A percentile compares a stretch with the other conserved stretches of the same genome.
phyloP scores from a whole-genome alignment of 805 yeast genomes.

The Alloascoidea hylecoeti region DNA sequence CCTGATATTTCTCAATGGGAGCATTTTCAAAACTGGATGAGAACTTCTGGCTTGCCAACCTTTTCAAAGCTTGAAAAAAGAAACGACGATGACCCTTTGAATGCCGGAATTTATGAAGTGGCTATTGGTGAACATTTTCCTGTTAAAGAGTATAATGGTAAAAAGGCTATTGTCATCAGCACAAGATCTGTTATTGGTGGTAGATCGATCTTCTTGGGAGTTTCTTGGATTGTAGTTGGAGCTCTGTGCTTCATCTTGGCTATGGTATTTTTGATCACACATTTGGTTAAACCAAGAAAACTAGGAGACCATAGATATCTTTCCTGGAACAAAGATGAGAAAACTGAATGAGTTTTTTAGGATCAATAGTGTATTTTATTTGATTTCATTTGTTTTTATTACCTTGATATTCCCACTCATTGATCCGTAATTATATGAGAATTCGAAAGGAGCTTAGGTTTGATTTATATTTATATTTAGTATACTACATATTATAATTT shows the following conservation, averaged over 20 bases:
- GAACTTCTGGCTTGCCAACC: constrained; percentile 86
- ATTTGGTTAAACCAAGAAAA: constrained; percentile 71
- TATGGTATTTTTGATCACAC: constrained; percentile 63
- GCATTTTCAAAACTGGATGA: constrained; percentile 93
- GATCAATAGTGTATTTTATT: background rate
- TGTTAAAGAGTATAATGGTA: constrained; percentile 74
- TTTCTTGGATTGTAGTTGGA: constrained; percentile 77
- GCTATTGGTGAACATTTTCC: constrained; percentile 70
- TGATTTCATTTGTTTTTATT: too few relatives aligned
- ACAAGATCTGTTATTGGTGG: constrained; percentile 84
- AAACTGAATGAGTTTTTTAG: constrained; percentile 4
- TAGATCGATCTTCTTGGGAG: constrained; percentile 69
- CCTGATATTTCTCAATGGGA: constrained; percentile 72
- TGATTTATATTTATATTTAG: too few relatives aligned
- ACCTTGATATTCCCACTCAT: too few relatives aligned
- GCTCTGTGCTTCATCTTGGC: constrained; percentile 62
- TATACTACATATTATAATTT: too few relatives aligned
- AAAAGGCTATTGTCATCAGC: constrained; percentile 67
- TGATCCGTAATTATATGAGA: too few relatives aligned
- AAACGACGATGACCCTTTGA: constrained; percentile 42
- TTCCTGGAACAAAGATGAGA: constrained; percentile 24
- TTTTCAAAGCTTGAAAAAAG: constrained; percentile 74
- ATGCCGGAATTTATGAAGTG: constrained; percentile 56
- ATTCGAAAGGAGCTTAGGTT: too few relatives aligned
- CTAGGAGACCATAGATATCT: constrained; percentile 69